phyloP scores from a whole-genome alignment of 2,329 filamentous ascomycete genomes.

The Fusarium tuaranense region DNA sequence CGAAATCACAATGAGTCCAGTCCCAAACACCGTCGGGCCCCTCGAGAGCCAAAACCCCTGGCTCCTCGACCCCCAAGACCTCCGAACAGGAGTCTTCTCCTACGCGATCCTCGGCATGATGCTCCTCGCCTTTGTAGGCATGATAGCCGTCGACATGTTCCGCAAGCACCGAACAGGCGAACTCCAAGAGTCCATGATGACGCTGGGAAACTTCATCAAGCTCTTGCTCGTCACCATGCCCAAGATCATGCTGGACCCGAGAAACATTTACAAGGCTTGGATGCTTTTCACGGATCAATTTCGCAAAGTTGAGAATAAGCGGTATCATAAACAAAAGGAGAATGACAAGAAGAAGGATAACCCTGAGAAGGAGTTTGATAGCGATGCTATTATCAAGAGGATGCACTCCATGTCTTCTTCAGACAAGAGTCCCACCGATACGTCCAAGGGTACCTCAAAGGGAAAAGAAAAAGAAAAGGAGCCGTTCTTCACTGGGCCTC shows the following conservation, averaged over 20 bases:
- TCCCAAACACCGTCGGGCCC: not conserved
- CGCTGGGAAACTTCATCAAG: not conserved
- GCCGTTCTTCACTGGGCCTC: not conserved
- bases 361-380: slow-evolving; percentile 2
- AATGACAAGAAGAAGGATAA: not conserved
- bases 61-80: not conserved
- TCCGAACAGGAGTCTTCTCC: slow-evolving; percentile 6
- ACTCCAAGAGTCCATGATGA: slow-evolving; percentile 10
- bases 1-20: not conserved
- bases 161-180: slow-evolving; percentile 26
- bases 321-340: not conserved
- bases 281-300: slow-evolving; percentile 28
- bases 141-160: slow-evolving; percentile 25
- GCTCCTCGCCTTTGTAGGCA: slow-evolving; percentile 7
- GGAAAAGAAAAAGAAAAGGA: not conserved
- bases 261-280: slow-evolving; percentile 9
- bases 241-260: slow-evolving; percentile 3
- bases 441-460: not conserved
- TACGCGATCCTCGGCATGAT: slow-evolving; percentile 17
- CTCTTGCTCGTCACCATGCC: slow-evolving; percentile 2
- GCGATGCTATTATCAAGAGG: slow-evolving; percentile 4
- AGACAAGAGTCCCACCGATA: not conserved
- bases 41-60: not conserved
- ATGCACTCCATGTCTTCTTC: slow-evolving; percentile 3
- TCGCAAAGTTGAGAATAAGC: slow-evolving; percentile 19